Percentiles rank a stretch among this genome's conserved stretches.
phyloP scores from a whole-genome alignment of 306 rosid species.

The Luffa acutangula region DNA sequence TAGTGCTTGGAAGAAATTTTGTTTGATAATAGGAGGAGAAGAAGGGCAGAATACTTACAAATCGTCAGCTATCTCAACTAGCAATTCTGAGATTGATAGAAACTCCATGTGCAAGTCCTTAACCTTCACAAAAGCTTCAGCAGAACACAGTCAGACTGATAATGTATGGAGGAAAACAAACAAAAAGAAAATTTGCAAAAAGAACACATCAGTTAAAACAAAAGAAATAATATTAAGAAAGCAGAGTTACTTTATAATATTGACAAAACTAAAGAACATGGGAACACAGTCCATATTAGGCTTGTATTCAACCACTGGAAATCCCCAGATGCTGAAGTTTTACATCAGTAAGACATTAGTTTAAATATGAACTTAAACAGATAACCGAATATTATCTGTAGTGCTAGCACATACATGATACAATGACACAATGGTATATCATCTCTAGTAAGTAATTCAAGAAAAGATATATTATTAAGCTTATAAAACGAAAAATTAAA shows the following conservation, averaged over 20 bases:
- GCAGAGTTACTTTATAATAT: neutral
- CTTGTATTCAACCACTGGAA: neutral
- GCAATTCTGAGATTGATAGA: slow-evolving; percentile 74
- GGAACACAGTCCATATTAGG: neutral
- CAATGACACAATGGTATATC: neutral
- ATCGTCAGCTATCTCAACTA: slow-evolving; percentile 88
- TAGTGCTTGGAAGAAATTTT: neutral
- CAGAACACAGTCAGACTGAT: slow-evolving; percentile 10
- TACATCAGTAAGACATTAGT: neutral
- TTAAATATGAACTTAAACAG: neutral
- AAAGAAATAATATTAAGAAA: neutral
- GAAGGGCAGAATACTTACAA: slow-evolving; percentile 44
- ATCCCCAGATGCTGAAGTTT: neutral
- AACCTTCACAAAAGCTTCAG: slow-evolving; percentile 49
- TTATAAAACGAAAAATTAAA: neutral
- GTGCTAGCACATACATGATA: neutral
- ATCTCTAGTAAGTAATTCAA: neutral
- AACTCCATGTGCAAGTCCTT: slow-evolving; percentile 86
- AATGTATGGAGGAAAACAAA: neutral
- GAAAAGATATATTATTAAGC: neutral
- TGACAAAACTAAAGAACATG: neutral
- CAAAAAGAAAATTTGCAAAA: neutral
- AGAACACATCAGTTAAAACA: neutral
- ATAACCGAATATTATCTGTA: neutral
- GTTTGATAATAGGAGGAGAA: neutral